These are phyloP conservation scores for Pythium brassicae DNA, from an alignment of 352 stramenopile species.

Conservation along the genomic window DNA sequence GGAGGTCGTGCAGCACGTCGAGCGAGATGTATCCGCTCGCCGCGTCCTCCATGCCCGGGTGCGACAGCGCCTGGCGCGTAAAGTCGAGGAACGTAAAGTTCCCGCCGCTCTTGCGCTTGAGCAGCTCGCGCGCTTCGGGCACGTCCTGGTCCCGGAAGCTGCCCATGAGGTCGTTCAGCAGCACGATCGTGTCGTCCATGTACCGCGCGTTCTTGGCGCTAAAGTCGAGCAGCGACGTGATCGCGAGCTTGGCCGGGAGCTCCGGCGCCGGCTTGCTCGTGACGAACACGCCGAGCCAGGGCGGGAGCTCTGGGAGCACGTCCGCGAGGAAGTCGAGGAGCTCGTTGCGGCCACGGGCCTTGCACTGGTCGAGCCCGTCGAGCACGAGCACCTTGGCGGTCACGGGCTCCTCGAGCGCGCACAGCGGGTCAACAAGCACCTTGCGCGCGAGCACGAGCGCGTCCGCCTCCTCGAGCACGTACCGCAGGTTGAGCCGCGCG, in stretches of 20 bases:
- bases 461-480: conserved; percentile 77
- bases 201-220: conserved; percentile 57
- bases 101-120: conserved; percentile 65
- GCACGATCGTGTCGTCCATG: conserved; percentile 42
- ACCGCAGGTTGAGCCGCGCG: conserved; percentile 74
- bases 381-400: conserved; percentile 62
- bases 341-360: conserved; percentile 43
- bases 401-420: conserved; percentile 57
- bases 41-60: conserved; percentile 58
- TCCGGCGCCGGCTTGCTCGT: conserved; percentile 65
- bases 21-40: conserved; percentile 38
- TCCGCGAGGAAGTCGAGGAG: conserved; percentile 64
- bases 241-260: conserved; percentile 48
- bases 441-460: conserved; percentile 61
- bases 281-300: conserved; percentile 68
- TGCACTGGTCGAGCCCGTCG: conserved; percentile 75
- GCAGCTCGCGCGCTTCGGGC: conserved; percentile 37
- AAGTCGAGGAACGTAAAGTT: conserved; percentile 83
- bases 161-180: conserved; percentile 54
- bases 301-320: conserved; percentile 53
- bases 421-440: conserved; percentile 70
- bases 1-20: conserved; percentile 64
- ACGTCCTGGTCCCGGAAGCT: conserved; percentile 45
- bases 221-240: conserved; percentile 74
- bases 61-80: conserved; percentile 66